phyloP scores from a whole-genome alignment of 1,284 basidiomycete genomes.

The Fistulinella cinereoalba region DNA sequence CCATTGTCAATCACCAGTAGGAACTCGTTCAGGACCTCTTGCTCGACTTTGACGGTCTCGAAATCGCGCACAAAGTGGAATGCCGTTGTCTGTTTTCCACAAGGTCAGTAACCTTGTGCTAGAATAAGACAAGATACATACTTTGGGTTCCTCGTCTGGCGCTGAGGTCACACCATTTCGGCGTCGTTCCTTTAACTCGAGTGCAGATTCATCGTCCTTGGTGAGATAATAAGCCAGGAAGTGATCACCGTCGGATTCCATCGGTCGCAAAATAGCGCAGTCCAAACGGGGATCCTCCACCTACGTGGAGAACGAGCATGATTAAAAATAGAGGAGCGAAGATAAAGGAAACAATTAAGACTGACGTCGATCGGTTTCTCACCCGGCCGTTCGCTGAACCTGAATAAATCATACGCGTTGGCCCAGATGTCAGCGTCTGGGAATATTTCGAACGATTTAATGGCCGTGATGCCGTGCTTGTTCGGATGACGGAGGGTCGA shows the following conservation, averaged over 20 bases:
- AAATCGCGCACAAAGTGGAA: conserved; percentile 80
- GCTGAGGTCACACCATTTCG: conserved; percentile 40
- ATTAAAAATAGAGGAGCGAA: background rate
- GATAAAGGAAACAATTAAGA: conserved; percentile 2
- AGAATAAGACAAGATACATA: conserved; percentile 2
- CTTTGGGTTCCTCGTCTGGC: conserved; percentile 50
- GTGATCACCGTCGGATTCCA: conserved; percentile 82
- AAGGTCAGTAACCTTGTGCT: background rate
- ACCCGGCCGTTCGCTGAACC: conserved; percentile 86
- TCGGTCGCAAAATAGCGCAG: conserved; percentile 82
- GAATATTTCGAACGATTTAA: conserved; percentile 83
- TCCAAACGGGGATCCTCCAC: conserved; percentile 74
- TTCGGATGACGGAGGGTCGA: conserved; percentile 71
- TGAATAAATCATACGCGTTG: conserved; percentile 85
- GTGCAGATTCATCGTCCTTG: conserved; percentile 67
- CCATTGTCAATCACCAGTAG: conserved; percentile 74
- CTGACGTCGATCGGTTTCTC: conserved; percentile 64
- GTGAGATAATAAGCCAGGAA: conserved; percentile 90
- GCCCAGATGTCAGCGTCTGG: conserved; percentile 88
- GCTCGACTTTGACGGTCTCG: conserved; percentile 79
- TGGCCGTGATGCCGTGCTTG: conserved; percentile 72
- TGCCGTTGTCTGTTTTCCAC: conserved; percentile 51
- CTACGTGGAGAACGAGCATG: conserved; percentile 37
- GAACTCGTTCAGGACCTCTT: conserved; percentile 82
- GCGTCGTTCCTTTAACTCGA: conserved; percentile 55